A percentile compares a stretch with the other conserved stretches of the same genome.
phyloP scores from a whole-genome alignment of 768 basidiomycete genomes.

The Boletus pseudopeckii region DNA sequence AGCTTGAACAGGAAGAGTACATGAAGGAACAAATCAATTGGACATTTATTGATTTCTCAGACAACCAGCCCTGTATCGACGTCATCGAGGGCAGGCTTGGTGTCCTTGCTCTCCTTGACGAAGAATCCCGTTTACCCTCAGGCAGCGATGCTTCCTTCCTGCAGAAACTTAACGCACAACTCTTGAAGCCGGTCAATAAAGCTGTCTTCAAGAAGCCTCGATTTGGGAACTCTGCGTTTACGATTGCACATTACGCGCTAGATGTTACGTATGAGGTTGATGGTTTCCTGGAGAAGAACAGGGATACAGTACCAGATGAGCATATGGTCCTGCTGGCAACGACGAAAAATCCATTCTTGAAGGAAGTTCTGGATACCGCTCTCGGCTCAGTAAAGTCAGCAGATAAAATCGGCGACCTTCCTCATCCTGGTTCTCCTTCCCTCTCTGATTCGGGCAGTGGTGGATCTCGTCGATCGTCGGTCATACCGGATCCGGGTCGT shows the following conservation, averaged over 20 bases:
- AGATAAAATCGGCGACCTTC: slow-evolving; percentile 46
- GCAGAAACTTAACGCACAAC: slow-evolving; percentile 85
- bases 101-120: slow-evolving; percentile 90
- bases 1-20: slow-evolving; percentile 99
- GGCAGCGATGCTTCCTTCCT: slow-evolving; percentile 92
- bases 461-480: slow-evolving; percentile 74
- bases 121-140: slow-evolving; percentile 93
- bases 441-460: slow-evolving; percentile 75
- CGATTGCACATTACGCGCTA: slow-evolving; percentile 95
- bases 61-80: slow-evolving; percentile 98
- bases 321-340: slow-evolving; percentile 84
- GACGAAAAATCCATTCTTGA: slow-evolving; percentile 90
- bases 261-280: slow-evolving; percentile 99
- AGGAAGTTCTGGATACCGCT: slow-evolving; percentile 91
- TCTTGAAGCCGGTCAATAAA: slow-evolving; percentile 81
- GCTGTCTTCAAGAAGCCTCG: slow-evolving; percentile 96
- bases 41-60: slow-evolving; percentile 99
- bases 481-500: slow-evolving; percentile 86
- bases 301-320: slow-evolving; percentile 98
- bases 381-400: slow-evolving; percentile 65
- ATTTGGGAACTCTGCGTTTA: slow-evolving; percentile 97
- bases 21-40: slow-evolving; percentile 98
- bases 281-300: slow-evolving; percentile 97
- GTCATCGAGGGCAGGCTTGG: slow-evolving; percentile 97
- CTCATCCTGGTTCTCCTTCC: slow-evolving; percentile 71